Base-by-base conservation (phyloP, 148 eudicot species). In the Cornus suecica region DNA sequence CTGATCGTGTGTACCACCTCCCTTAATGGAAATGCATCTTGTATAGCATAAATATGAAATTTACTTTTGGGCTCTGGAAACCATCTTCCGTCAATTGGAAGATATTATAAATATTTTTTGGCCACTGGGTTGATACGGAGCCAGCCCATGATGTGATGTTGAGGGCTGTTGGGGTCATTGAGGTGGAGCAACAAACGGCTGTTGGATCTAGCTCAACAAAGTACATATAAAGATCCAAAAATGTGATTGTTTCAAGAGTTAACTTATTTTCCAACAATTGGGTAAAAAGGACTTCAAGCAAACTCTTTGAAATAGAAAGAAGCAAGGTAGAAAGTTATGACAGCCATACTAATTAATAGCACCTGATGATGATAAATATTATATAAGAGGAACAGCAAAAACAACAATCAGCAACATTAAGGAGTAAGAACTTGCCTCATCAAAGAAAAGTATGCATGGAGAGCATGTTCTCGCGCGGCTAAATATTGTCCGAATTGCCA, bases 381-480 rank as follows among this genome's bases (percentile, higher is more conserved):
- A 22, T 58, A 20, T 6, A 18, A 58, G 18, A 58, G 16, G 28
- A 34, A 14, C 10, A 41, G 64, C 42, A 60, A 15, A 15, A 71
- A 27, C 51, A 66, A 58, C 34, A 13, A 51, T 15, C 65, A 74
- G 2, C 27, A 31, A 6, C 24, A 73, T 26, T 32, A 18, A 42
- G 73, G 14, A 76, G 32, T 45, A 72, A 69, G 28, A 34, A 69
- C 69, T 66, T 79, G 89, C 98, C 98, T 93, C 98, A 75, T 93
- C 98, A 86, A 93, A 91, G 94, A 93, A 93, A 76, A 93, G 84
- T 66, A 93, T 88, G 92, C 98, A 93, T 34, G 98, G 98, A 51
- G 96, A 81, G 83, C 98, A 93, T 25, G 94, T 88, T 82, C 98
- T 91, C 56, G 98, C 98, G 67, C 96, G 92, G 63, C 82, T 83